These are phyloP conservation scores for Begonia peltatifolia DNA, from an alignment of 306 rosid species.

Conservation along the genomic window DNA sequence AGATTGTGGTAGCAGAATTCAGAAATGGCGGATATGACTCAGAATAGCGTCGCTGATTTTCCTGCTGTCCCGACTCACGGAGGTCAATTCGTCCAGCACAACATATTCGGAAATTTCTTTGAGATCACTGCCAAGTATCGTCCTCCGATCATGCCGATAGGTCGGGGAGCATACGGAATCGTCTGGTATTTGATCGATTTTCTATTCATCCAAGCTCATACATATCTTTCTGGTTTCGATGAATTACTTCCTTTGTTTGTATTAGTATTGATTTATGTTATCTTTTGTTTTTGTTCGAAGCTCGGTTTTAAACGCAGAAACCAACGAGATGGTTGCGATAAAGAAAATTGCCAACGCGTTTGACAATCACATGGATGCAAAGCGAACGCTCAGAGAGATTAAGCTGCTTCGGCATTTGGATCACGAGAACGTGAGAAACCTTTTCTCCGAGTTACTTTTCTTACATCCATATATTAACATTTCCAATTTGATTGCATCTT, in stretches of 20 bases:
- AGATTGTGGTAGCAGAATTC: constrained; percentile 6
- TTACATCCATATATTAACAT: too few relatives aligned
- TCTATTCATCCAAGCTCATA: too few relatives aligned
- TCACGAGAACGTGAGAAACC: constrained; percentile 73
- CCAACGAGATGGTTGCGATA: constrained; percentile 82
- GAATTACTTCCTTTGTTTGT: not conserved
- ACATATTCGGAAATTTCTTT: constrained; percentile 78
- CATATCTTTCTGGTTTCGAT: too few relatives aligned
- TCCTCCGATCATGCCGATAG: constrained; percentile 90
- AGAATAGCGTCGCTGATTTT: constrained; percentile 30
- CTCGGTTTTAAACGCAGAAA: constrained; percentile 77
- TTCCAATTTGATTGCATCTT: too few relatives aligned
- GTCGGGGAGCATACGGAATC: constrained; percentile 96
- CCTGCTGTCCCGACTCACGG: constrained; percentile 61
- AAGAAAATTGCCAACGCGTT: constrained; percentile 95
- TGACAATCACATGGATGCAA: constrained; percentile 91
- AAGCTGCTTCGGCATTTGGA: constrained; percentile 94
- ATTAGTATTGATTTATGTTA: not conserved
- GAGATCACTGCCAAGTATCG: constrained; percentile 78
- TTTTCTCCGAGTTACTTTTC: too few relatives aligned
- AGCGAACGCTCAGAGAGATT: constrained; percentile 97
- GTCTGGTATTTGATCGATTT: constrained; percentile 43
- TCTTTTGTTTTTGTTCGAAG: constrained; percentile 26
- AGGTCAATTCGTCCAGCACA: constrained; percentile 67
- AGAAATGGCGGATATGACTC: constrained; percentile 38